Conservation (phyloP, 2,329 filamentous ascomycete genomes). For the Lasiodiplodia hormozganensis region DNA sequence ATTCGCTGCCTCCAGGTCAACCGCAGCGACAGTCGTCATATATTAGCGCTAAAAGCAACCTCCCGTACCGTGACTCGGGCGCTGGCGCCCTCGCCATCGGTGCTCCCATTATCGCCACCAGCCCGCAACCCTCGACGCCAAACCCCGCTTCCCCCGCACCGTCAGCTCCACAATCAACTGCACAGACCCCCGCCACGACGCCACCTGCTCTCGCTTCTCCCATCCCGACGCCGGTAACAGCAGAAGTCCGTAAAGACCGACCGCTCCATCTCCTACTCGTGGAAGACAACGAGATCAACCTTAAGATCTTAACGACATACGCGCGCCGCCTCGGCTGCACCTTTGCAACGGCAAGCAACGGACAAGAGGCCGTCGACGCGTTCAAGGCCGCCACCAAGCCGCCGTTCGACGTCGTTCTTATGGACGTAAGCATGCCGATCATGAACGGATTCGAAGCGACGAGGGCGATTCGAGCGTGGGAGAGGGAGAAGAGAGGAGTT, state of each 20-base stretch:
- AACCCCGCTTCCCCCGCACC: background rate
- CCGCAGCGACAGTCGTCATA: background rate
- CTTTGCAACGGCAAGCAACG: conserved; percentile 43
- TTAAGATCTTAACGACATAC: conserved; percentile 62
- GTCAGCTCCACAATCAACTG: background rate
- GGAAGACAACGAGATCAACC: conserved; percentile 44
- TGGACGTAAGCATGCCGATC: conserved; percentile 58
- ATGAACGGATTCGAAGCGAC: conserved; percentile 56
- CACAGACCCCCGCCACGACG: background rate
- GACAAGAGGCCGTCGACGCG: conserved; percentile 50
- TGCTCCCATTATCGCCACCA: background rate
- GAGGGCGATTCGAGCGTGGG: conserved; percentile 48
- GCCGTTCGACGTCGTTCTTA: conserved; percentile 49
- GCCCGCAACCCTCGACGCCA: background rate
- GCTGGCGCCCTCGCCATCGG: background rate
- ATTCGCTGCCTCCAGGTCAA: background rate
- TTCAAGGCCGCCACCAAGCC: conserved; percentile 30
- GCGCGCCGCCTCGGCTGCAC: conserved; percentile 37
- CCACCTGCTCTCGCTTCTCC: background rate
- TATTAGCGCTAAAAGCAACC: background rate
- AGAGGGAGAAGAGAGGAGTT: conserved; percentile 26
- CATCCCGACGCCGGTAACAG: conserved; percentile 3
- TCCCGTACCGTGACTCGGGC: background rate
- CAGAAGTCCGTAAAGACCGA: background rate
- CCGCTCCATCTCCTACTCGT: conserved; percentile 27